Base-by-base conservation (phyloP, 306 rosid genomes). In the Malus fusca region DNA sequence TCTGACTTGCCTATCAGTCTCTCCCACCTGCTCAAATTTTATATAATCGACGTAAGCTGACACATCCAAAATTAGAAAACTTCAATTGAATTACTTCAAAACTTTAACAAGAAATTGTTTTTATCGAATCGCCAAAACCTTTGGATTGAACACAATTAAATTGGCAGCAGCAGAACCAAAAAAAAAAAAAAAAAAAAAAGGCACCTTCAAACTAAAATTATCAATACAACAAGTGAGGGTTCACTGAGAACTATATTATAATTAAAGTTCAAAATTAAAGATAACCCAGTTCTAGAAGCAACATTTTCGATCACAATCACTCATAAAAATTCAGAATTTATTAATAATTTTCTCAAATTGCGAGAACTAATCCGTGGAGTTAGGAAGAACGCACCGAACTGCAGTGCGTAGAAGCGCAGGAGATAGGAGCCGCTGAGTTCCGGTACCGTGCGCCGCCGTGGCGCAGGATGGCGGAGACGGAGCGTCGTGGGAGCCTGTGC, bases 401-500 rank as follows among this genome's bases (percentile, higher is more conserved):
- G 64, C 52, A 14, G 37, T 76, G 66, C 14, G 71, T 60, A 66
- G 92, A 68, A 46, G 82, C 73, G 81, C 73, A 65, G 33, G 85
- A 77, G 74, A 92, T 77, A 21, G 92, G 85, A 58, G 85, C 78
- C 25, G 77, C 78, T 1, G 81, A 73, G 69, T 60, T 74, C 17
- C 87, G 85, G 60, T 78, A 74, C 66, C 78, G 84, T 0, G 84
- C 78, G 75, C 80, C 85, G 74, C 87, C 90, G 72, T 82, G 59
- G 71, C 95, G 93, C 31, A 91, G 84, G 18, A 84, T 11, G 63
- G 90, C 44, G 37, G 90, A 80, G 84, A 87, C 80, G 22, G 98
- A 88, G 75, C 96, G 96, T 35, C 88, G 74, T 19, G 93, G 68
- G 62, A 91, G 90, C 65, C 89, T 81, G 78, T 94, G 90, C 98